Conservation (phyloP, 2,329 filamentous ascomycete genomes). For the Sarocladium oryzae region DNA sequence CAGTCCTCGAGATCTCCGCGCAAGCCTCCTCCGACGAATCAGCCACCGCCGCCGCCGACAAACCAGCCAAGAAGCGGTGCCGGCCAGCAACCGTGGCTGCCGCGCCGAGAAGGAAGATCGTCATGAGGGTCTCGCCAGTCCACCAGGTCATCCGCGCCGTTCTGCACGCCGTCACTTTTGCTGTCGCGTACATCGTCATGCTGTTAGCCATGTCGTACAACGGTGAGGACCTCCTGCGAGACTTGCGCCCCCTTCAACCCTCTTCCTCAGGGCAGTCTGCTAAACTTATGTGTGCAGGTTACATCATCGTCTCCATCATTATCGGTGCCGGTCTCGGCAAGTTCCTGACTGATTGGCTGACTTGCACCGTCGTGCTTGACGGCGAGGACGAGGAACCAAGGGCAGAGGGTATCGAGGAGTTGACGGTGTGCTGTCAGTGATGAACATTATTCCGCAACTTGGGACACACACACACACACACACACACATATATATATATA, state of each 20-base stretch:
- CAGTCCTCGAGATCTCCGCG: background rate
- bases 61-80: background rate
- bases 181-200: conserved; percentile 73
- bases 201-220: conserved; percentile 55
- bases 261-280: no score
- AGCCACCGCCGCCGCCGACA: background rate
- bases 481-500: no score
- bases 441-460: background rate
- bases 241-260: no score
- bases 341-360: conserved; percentile 47
- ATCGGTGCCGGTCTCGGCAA: conserved; percentile 44
- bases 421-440: conserved; percentile 41
- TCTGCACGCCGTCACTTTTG: conserved; percentile 65
- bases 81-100: background rate
- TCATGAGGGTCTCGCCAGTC: conserved; percentile 48
- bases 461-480: no score
- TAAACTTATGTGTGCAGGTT: conserved; percentile 34
- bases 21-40: background rate
- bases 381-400: conserved; percentile 15
- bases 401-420: conserved; percentile 33
- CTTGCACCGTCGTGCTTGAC: background rate
- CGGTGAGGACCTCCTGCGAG: conserved; percentile 20
- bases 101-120: conserved; percentile 16
- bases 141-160: conserved; percentile 61
- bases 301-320: conserved; percentile 74